Evolutionary conservation across 257 asterid species (phyloP), one percentile per base, ranked within the genome.

Genomic region (Scutellaria baicalensis): DNA sequence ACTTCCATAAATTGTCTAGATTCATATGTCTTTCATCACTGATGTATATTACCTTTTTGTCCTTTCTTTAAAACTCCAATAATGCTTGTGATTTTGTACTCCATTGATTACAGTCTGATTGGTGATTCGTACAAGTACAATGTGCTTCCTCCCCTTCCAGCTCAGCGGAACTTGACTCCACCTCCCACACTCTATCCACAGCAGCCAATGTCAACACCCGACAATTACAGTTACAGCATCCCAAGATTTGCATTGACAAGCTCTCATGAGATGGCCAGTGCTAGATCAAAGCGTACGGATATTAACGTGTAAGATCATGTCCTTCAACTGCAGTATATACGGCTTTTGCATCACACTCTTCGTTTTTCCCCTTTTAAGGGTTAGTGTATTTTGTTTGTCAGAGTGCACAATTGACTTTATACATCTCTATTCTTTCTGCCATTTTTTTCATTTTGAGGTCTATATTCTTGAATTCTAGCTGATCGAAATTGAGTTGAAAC

Each of bases 111-210:
- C 90, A 89, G 97, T 72, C 68, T 75, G 63, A 69, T 58, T 38
- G 85, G 82, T 4, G 97, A 89, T 47, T 80, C 89, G 0, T 86
- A 83, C 83, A 90, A 84, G 80, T 87, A 88, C 82, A 90, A 90
- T 10, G 71, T 73, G 43, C 90, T 93, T 65, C 98, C 97, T 76
- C 97, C 97, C 2, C 87, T 93, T 39, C 98, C 98, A 13, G 98
- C 97, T 20, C 97, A 93, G 66, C 79, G 75, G 72, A 93, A 93
- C 77, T 82, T 90, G 82, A 91, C 95, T 1, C 98, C 98, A 8
- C 98, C 98, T 56, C 96, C 96, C 67, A 93, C 97, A 18, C 97
- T 93, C 57, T 93, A 93, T 75, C 98, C 98, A 0, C 98, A 93
- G 84, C 95, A 89, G 77, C 98, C 98, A 39, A 90, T 93, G 94